Percentiles rank a stretch among this genome's conserved stretches.
Conservation (phyloP, 192 early-diverging fungal species). For the Cetraspora pellucida region DNA sequence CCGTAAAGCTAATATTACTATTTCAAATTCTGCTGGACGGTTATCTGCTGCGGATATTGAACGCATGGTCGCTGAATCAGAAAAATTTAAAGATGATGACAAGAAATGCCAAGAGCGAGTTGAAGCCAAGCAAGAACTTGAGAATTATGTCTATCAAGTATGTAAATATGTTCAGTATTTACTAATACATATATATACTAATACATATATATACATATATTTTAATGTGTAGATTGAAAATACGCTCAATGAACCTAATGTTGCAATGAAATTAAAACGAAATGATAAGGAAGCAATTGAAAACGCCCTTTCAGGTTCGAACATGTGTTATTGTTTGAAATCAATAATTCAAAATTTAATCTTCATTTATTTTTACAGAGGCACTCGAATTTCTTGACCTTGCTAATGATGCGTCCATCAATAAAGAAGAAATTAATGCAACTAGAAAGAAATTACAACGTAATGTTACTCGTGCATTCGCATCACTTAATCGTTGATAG, state of each 20-base stretch:
- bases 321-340: not conserved
- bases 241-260: slow-evolving; percentile 69
- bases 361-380: slow-evolving; percentile 42
- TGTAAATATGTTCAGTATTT: not conserved
- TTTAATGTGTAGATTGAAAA: slow-evolving; percentile 52
- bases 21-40: slow-evolving; percentile 92
- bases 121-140: slow-evolving; percentile 82
- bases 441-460: slow-evolving; percentile 69
- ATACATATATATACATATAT: not conserved
- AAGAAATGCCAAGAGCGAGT: slow-evolving; percentile 67
- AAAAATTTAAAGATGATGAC: slow-evolving; percentile 83
- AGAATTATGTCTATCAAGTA: slow-evolving; percentile 72
- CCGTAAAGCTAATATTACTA: slow-evolving; percentile 89
- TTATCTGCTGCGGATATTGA: slow-evolving; percentile 90
- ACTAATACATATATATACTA: not conserved
- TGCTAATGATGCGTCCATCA: slow-evolving; percentile 44
- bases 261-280: slow-evolving; percentile 71
- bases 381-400: slow-evolving; percentile 70
- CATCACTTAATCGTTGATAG: slow-evolving; percentile 41
- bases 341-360: not conserved
- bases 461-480: slow-evolving; percentile 63
- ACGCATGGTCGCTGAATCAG: slow-evolving; percentile 90
- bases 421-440: slow-evolving; percentile 56
- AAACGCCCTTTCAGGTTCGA: slow-evolving; percentile 55
- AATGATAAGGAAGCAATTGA: slow-evolving; percentile 73